Evolutionary conservation across 768 basidiomycete genomes (phyloP).

Genomic region (Gloeophyllum trabeum): DNA sequence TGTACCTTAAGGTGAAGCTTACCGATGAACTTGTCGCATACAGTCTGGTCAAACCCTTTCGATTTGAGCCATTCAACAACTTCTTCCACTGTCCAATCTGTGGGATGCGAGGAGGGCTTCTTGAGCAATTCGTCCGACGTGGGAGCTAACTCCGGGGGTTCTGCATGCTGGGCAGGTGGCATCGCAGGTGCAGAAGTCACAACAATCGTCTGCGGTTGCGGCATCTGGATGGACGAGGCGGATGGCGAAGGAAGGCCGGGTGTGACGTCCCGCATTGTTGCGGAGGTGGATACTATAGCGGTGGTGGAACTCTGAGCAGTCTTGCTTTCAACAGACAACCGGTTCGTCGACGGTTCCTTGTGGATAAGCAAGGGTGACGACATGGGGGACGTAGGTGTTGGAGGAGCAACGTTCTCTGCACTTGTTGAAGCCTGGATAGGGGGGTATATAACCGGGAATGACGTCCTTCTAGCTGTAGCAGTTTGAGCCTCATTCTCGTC

Average conservation of each 20-base stretch:
- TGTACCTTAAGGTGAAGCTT: not conserved
- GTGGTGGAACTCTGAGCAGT: too few relatives aligned
- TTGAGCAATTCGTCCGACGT: not conserved
- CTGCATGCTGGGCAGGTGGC: slow-evolving; percentile 8
- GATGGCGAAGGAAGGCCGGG: slow-evolving; percentile 18
- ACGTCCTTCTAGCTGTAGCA: slow-evolving; percentile 8
- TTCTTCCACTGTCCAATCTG: slow-evolving; percentile 80
- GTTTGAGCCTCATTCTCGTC: not conserved
- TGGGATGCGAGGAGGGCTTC: slow-evolving; percentile 28
- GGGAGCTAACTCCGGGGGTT: slow-evolving; percentile 11
- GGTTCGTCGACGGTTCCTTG: too few relatives aligned
- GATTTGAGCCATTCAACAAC: slow-evolving; percentile 81
- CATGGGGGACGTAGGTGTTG: too few relatives aligned
- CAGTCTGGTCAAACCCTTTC: slow-evolving; percentile 77
- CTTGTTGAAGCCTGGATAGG: too few relatives aligned
- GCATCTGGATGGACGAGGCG: slow-evolving; percentile 9
- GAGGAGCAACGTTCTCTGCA: too few relatives aligned
- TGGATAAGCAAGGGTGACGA: too few relatives aligned
- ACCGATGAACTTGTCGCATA: slow-evolving; percentile 85
- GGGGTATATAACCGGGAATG: slow-evolving; percentile 5
- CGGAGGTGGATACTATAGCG: too few relatives aligned
- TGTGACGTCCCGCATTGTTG: slow-evolving; percentile 7
- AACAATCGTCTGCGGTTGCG: not conserved
- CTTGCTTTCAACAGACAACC: too few relatives aligned
- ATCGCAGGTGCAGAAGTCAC: too few relatives aligned